Evolutionary conservation across 495 filamentous ascomycete genomes (phyloP), one percentile per base, ranked within the genome.

Genomic region (Penicillium alfredii): DNA sequence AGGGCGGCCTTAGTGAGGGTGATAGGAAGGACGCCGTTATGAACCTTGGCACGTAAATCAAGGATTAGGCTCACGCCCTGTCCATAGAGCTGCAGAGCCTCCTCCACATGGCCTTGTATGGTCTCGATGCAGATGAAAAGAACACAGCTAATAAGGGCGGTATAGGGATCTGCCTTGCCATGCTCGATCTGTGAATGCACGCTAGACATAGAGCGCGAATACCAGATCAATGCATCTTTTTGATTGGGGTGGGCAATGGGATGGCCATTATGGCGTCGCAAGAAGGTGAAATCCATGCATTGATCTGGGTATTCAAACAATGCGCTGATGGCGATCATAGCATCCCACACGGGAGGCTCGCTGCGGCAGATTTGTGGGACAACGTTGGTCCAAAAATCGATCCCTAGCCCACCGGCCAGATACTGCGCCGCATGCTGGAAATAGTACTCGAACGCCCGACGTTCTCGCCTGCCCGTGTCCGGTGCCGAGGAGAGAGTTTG

Each of bases 311-410:
- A 19, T 32, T 61, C 72, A 47, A 72, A 76, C 16, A 78, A 55
- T 6, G 66, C 61, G 52, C 72, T 73, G 30, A 80, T 63, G 3
- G 60, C 38, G 11, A 56, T 55, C 8, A 80, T 62, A 13, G 73
- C 74, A 45, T 78, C 73, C 48, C 72, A 71, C 11, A 78, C 62
- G 0, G 73, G 68, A 0, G 75, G 74, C 45, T 77, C 73, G 21
- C 58, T 58, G 35, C 71, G 67, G 47, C 71, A 71, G 16, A 74
- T 65, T 39, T 76, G 74, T 4, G 73, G 63, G 6, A 76, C 65
- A 12, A 76, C 49, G 16, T 61, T 54, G 3, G 70, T 61, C 75
- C 74, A 78, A 35, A 80, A 78, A 33, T 63, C 58, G 14, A 63
- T 45, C 30, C 69, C 60, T 38, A 71, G 51, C 12, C 57, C 63